A percentile compares a stretch with the other conserved stretches of the same genome.
Conservation (phyloP, 306 rosid species). For the Cucumis sativus region DNA sequence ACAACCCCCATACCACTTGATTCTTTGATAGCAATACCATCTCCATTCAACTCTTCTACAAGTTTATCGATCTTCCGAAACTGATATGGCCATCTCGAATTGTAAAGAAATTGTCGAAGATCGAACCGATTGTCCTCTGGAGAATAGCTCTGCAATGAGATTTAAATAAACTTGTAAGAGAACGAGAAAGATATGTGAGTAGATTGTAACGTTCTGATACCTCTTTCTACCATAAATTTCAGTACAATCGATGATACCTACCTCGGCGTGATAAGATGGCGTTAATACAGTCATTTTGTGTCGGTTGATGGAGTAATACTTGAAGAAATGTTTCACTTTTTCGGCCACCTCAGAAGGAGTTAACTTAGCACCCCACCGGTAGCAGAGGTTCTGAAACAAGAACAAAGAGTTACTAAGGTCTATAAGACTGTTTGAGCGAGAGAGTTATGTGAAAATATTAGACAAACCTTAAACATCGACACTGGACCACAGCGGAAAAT, state of each 20-base stretch:
- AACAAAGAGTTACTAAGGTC: neutral
- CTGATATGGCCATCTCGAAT: slow-evolving; percentile 88
- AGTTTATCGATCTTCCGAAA: slow-evolving; percentile 79
- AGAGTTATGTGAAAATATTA: neutral
- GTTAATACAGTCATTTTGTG: slow-evolving; percentile 89
- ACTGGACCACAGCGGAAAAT: slow-evolving; percentile 85
- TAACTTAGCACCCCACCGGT: slow-evolving; percentile 70
- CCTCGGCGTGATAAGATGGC: slow-evolving; percentile 97
- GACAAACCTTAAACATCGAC: slow-evolving; percentile 81
- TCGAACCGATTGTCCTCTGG: slow-evolving; percentile 90
- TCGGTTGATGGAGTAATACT: slow-evolving; percentile 82
- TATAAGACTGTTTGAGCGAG: neutral
- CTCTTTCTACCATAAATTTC: neutral
- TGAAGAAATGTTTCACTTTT: slow-evolving; percentile 89
- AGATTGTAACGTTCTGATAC: neutral
- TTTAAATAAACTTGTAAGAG: neutral
- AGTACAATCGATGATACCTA: slow-evolving; percentile 31
- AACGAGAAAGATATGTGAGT: neutral
- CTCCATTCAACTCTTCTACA: slow-evolving; percentile 40
- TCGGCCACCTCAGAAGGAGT: slow-evolving; percentile 85
- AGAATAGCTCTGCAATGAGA: slow-evolving; percentile 66
- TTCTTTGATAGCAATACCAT: slow-evolving; percentile 27
- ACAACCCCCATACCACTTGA: slow-evolving; percentile 80
- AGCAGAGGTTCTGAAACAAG: slow-evolving; percentile 65
- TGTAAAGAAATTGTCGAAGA: slow-evolving; percentile 82